Conservation (phyloP, 2,329 filamentous ascomycete genomes). For the Epichloe typhina region DNA sequence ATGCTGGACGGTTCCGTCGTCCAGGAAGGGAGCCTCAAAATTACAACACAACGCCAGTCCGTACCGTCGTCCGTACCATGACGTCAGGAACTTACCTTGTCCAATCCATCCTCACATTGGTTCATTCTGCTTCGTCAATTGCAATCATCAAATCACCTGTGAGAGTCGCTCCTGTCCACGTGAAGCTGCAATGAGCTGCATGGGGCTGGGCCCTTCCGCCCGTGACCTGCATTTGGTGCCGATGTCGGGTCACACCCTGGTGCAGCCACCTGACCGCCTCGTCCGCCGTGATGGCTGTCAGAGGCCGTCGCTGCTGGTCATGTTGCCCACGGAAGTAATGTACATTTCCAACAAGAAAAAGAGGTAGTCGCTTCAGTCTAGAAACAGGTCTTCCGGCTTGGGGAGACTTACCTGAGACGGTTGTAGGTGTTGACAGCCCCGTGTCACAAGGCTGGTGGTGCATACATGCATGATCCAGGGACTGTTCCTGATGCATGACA, state of each 20-base stretch:
- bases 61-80: neutral
- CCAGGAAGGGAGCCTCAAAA: too few species aligned
- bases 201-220: neutral
- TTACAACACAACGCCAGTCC: neutral
- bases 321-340: neutral
- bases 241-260: neutral
- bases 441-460: too few species aligned
- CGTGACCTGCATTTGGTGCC: constrained; percentile 2
- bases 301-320: neutral
- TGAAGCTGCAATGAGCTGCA: neutral
- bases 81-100: neutral
- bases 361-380: neutral
- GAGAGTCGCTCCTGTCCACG: neutral
- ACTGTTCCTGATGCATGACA: neutral
- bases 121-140: neutral
- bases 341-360: neutral
- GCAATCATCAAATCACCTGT: neutral
- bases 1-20: too few species aligned
- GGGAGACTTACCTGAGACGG: neutral
- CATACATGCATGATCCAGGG: neutral
- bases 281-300: neutral
- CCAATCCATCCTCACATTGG: neutral
- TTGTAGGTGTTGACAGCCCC: neutral
- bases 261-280: neutral
- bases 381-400: neutral